A percentile compares a stretch with the other conserved stretches of the same genome.
These are phyloP conservation scores for Aspergillus nanangensis DNA, from an alignment of 495 filamentous ascomycete genomes.

Conservation along the genomic window DNA sequence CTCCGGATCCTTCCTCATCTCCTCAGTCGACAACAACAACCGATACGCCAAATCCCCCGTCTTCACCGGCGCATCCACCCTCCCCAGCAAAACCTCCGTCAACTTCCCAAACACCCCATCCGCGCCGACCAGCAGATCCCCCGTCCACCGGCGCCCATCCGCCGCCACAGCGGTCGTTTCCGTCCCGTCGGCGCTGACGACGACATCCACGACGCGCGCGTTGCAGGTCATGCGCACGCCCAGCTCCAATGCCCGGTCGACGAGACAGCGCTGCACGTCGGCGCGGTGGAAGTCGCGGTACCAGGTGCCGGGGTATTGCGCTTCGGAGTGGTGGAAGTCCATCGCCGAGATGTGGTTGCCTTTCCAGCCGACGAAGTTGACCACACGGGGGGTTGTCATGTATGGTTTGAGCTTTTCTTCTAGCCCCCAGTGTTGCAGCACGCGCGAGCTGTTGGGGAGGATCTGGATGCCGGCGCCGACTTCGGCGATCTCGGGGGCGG, in stretches of 20 bases:
- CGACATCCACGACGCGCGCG: slow-evolving; percentile 37
- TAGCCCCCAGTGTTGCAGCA: slow-evolving; percentile 52
- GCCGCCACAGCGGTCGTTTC: slow-evolving; percentile 21
- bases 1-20: slow-evolving; percentile 45
- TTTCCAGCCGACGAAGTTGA: slow-evolving; percentile 50
- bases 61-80: slow-evolving; percentile 40
- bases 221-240: slow-evolving; percentile 44
- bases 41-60: slow-evolving; percentile 69
- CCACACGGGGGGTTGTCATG: slow-evolving; percentile 47
- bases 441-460: slow-evolving; percentile 50
- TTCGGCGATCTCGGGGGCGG: slow-evolving; percentile 52
- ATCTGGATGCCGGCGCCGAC: slow-evolving; percentile 50
- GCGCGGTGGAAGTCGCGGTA: slow-evolving; percentile 60
- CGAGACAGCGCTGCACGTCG: slow-evolving; percentile 48
- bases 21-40: slow-evolving; percentile 47
- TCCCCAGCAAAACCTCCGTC: slow-evolving; percentile 32
- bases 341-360: slow-evolving; percentile 47
- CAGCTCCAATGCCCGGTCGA: slow-evolving; percentile 47
- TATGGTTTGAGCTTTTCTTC: slow-evolving; percentile 41
- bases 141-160: slow-evolving; percentile 33
- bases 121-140: slow-evolving; percentile 53
- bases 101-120: slow-evolving; percentile 52
- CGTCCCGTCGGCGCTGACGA: slow-evolving; percentile 19
- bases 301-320: slow-evolving; percentile 44
- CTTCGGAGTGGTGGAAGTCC: slow-evolving; percentile 41